Conservation (phyloP, 805 yeast genomes). For the Myxozyma sirexii region DNA sequence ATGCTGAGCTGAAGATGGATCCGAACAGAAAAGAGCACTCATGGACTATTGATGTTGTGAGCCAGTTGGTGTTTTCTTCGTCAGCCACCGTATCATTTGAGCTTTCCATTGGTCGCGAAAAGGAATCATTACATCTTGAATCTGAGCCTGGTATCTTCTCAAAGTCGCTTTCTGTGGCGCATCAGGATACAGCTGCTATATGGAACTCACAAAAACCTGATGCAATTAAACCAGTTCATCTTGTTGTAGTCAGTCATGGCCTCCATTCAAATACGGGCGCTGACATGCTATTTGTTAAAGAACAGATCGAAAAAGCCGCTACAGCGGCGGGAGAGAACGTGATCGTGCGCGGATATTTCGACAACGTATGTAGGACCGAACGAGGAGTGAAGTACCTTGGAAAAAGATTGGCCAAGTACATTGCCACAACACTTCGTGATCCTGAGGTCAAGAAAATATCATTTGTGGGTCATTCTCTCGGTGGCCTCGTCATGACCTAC, state of each 20-base stretch:
- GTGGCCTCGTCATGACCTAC: slow-evolving; percentile 89
- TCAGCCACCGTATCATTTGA: slow-evolving; percentile 70
- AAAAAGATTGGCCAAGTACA: slow-evolving; percentile 71
- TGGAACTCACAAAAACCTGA: slow-evolving; percentile 72
- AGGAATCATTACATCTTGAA: slow-evolving; percentile 34
- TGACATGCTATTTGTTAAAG: slow-evolving; percentile 87
- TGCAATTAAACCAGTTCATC: slow-evolving; percentile 64
- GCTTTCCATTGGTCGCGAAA: slow-evolving; percentile 52
- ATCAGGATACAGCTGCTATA: slow-evolving; percentile 62
- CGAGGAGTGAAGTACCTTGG: slow-evolving; percentile 86
- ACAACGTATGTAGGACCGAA: slow-evolving; percentile 86
- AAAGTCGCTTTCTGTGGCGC: slow-evolving; percentile 39
- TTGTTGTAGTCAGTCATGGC: slow-evolving; percentile 89
- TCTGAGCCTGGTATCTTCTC: slow-evolving; percentile 34
- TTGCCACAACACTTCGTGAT: slow-evolving; percentile 45
- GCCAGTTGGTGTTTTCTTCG: slow-evolving; percentile 76
- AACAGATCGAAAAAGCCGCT: slow-evolving; percentile 63
- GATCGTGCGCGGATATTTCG: slow-evolving; percentile 79
- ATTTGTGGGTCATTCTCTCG: slow-evolving; percentile 89
- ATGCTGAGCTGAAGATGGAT: slow-evolving; percentile 56
- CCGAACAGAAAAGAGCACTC: slow-evolving; percentile 48
- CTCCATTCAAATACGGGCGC: slow-evolving; percentile 87
- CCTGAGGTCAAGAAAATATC: slow-evolving; percentile 60
- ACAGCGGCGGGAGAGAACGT: slow-evolving; percentile 57
- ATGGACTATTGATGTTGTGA: slow-evolving; percentile 80